A percentile compares a stretch with the other conserved stretches of the same genome.
phyloP scores from a whole-genome alignment of 129 eudicot species.

The Flaveria sonorensis region DNA sequence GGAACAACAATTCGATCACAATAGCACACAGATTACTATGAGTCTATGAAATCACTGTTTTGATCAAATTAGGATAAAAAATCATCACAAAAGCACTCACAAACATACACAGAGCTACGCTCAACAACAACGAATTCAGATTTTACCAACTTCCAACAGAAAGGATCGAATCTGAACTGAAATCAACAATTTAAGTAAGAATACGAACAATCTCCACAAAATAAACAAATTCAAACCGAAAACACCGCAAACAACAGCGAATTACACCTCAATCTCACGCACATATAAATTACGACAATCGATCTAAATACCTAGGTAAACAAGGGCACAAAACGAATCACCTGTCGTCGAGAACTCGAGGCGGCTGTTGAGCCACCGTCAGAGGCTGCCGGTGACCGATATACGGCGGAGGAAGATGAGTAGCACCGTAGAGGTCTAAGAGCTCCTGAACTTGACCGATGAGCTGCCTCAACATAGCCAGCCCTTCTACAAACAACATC shows the following conservation, averaged over 20 bases:
- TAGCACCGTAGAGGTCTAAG: constrained; percentile 48
- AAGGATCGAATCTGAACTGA: constrained; percentile 1
- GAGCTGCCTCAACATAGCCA: constrained; percentile 72
- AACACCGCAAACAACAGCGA: neutral
- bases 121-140: constrained; percentile 5
- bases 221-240: constrained; percentile 13
- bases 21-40: neutral
- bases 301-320: constrained; percentile 18
- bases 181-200: constrained; percentile 12
- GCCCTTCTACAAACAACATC: constrained; percentile 47
- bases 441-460: constrained; percentile 62
- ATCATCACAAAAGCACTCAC: neutral
- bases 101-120: neutral
- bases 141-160: constrained; percentile 3
- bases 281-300: constrained; percentile 5
- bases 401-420: constrained; percentile 33
- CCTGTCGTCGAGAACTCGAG: constrained; percentile 36
- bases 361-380: constrained; percentile 25
- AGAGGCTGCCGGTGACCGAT: constrained; percentile 34
- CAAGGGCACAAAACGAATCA: constrained; percentile 11
- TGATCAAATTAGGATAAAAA: neutral
- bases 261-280: neutral
- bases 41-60: neutral
- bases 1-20: neutral
- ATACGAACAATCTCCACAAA: neutral